Base-by-base conservation (phyloP, 148 eudicot genomes). In the Spergularia bocconei region DNA sequence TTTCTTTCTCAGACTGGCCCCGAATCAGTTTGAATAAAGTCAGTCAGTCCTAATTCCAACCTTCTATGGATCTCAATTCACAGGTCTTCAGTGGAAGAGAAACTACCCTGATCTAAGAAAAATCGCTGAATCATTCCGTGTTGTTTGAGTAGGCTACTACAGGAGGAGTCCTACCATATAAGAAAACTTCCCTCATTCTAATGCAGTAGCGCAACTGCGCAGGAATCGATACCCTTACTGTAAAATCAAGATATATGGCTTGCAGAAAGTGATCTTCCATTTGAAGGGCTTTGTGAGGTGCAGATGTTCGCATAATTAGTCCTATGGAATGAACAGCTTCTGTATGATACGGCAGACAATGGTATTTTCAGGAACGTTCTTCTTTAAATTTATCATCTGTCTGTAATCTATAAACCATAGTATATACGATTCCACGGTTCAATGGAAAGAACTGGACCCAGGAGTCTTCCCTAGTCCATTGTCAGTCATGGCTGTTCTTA, bases 41-140 rank as follows among this genome's bases (percentile, higher is more conserved):
- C 13, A 33, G 0, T 33, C 55, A 60, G n/a, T 60, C 38, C 59
- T 11, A 50, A 52, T 63, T 19, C 15, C 44, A 52, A 23, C 62
- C 21, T 39, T 41, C 56, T 1, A 11, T n/a, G 48, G 38, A 21
- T 53, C 5, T 70, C 85, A 93, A 53, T 39, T 53, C 5, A 67
- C 85, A 93, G 96, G 96, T 71, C 89, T 93, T 53, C 95, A 93
- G 72, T 93, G 96, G 98, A 93, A 93, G 85, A 90, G 88, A 76
- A 80, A 93, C 75, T 90, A 93, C 85, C 83, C 77, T 71, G 98
- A 93, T 72, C 77, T 93, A 87, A 93, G 87, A 77, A 84, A 60
- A 81, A 93, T 90, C 73, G 87, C 93, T 2, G 86, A 87, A 63
- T 93, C 93, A 70, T 92, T 93, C 81, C 89, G 96, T 56, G 84